phyloP scores from a whole-genome alignment of 192 early-diverging fungal species.

The Coemansia sp. region DNA sequence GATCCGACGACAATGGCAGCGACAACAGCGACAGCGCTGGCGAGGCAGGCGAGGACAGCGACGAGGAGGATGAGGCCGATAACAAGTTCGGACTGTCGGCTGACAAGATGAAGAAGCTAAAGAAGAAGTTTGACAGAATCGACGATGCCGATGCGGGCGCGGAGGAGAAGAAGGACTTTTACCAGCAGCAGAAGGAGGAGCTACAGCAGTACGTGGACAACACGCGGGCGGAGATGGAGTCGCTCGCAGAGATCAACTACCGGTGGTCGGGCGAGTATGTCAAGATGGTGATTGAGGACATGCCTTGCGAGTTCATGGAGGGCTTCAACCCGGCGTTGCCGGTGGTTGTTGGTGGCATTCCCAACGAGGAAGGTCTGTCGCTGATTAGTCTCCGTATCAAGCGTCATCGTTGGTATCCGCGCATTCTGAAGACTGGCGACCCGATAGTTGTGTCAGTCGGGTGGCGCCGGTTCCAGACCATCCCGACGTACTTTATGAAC shows the following conservation, averaged over 20 bases:
- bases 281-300: slow-evolving; percentile 81
- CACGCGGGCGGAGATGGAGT: slow-evolving; percentile 86
- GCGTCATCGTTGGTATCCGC: slow-evolving; percentile 94
- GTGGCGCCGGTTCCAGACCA: slow-evolving; percentile 97
- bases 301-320: slow-evolving; percentile 94
- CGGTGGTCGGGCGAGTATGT: slow-evolving; percentile 93
- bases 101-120: slow-evolving; percentile 84
- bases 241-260: slow-evolving; percentile 86
- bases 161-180: slow-evolving; percentile 72
- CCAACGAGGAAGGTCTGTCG: slow-evolving; percentile 90
- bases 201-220: slow-evolving; percentile 79
- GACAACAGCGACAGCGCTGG: slow-evolving; percentile 35
- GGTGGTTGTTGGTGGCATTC: slow-evolving; percentile 86
- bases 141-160: slow-evolving; percentile 79
- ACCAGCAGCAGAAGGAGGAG: slow-evolving; percentile 86
- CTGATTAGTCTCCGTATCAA: slow-evolving; percentile 96
- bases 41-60: slow-evolving; percentile 37
- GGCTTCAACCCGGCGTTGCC: slow-evolving; percentile 88
- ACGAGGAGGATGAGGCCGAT: slow-evolving; percentile 59
- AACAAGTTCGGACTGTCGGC: slow-evolving; percentile 65
- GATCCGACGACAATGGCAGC: slow-evolving; percentile 30
- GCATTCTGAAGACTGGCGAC: slow-evolving; percentile 96
- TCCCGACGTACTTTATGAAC: slow-evolving; percentile 91
- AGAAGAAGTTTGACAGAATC: slow-evolving; percentile 91
- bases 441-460: slow-evolving; percentile 96